Percentiles rank a stretch among this genome's conserved stretches.
phyloP scores from a whole-genome alignment of 805 yeast species.

The Torulaspora gathmanii region DNA sequence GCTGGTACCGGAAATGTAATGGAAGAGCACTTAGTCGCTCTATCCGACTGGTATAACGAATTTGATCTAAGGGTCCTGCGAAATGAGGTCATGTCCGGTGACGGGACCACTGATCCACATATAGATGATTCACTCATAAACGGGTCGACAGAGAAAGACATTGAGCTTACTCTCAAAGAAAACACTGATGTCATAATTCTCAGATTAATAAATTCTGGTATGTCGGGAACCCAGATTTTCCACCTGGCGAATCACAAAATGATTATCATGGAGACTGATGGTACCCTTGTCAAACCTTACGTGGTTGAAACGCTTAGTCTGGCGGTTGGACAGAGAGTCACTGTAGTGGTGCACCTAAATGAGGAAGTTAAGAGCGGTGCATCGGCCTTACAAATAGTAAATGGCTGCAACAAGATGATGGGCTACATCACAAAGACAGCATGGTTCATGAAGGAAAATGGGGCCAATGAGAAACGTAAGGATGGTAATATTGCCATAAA shows the following conservation, averaged over 20 bases:
- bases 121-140: conserved; percentile 27
- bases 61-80: conserved; percentile 38
- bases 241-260: conserved; percentile 50
- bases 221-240: conserved; percentile 53
- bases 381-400: conserved; percentile 38
- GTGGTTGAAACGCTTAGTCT: conserved; percentile 45
- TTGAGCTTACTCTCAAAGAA: conserved; percentile 38
- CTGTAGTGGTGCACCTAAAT: conserved; percentile 53
- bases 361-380: conserved; percentile 38
- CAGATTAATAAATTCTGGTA: conserved; percentile 51
- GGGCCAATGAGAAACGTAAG: conserved; percentile 29
- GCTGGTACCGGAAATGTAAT: conserved; percentile 13
- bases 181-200: conserved; percentile 43
- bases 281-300: conserved; percentile 48
- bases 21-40: conserved; percentile 48
- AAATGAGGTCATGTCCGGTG: conserved; percentile 23
- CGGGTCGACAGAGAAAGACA: conserved; percentile 18
- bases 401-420: conserved; percentile 48
- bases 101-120: conserved; percentile 29
- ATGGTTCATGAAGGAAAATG: conserved; percentile 19
- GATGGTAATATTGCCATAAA: conserved; percentile 40
- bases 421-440: conserved; percentile 40
- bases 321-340: conserved; percentile 75
- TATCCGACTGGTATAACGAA: conserved; percentile 61
- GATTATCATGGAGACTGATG: conserved; percentile 56